Conservation (phyloP, 202 grass and related monocot species). For the Panicum hallii region DNA sequence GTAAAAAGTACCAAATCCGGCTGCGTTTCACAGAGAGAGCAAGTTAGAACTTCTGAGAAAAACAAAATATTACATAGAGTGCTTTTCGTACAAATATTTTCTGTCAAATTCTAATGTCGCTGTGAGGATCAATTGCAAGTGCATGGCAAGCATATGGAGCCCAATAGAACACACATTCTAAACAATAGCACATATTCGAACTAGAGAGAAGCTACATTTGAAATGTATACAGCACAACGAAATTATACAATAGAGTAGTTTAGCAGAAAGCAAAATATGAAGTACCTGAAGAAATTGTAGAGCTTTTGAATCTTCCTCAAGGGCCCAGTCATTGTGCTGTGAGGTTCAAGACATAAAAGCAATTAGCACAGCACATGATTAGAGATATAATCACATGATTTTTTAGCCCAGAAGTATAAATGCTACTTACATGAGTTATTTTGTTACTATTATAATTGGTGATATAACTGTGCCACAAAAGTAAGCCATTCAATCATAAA, state of each 20-base stretch:
- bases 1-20: conserved; percentile 94
- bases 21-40: conserved; percentile 66
- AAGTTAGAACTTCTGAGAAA: conserved; percentile 49
- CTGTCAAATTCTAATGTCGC: neutral
- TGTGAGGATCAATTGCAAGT: neutral
- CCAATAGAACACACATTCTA: neutral
- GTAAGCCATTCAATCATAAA: conserved; percentile 11
- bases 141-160: conserved; percentile 30
- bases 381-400: neutral
- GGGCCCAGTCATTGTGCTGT: conserved; percentile 90
- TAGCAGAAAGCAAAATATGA: conserved; percentile 20
- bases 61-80: conserved; percentile 28
- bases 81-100: conserved; percentile 12
- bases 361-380: conserved; percentile 21
- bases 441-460: conserved; percentile 2
- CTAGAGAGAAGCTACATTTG: conserved; percentile 16
- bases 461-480: conserved; percentile 7
- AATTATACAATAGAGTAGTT: conserved; percentile 16
- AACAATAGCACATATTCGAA: neutral
- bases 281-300: conserved; percentile 83
- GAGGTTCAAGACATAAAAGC: conserved; percentile 35
- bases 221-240: neutral
- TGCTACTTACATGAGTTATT: conserved; percentile 16
- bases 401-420: neutral
- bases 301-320: conserved; percentile 91